phyloP scores from a whole-genome alignment of 495 filamentous ascomycete species.

The Bathelium albidoporum region DNA sequence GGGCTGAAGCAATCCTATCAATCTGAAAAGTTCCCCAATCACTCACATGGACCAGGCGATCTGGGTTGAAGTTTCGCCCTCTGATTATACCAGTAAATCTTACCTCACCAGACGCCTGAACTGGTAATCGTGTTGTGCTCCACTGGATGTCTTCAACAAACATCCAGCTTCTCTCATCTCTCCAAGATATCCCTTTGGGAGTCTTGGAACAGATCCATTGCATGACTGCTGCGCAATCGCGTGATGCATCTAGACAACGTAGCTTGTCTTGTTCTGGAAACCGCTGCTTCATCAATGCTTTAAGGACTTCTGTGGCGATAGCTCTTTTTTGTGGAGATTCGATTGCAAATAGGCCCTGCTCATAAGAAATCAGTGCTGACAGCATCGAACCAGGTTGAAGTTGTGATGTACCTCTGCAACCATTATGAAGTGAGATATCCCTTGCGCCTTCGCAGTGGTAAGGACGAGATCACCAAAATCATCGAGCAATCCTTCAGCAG shows the following conservation, averaged over 20 bases:
- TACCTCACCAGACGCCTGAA: constrained; percentile 41
- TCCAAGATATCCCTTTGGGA: constrained; percentile 86
- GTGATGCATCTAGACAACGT: constrained; percentile 69
- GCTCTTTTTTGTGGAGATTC: constrained; percentile 66
- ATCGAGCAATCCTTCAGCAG: constrained; percentile 72
- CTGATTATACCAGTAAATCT: constrained; percentile 79
- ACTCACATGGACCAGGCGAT: constrained; percentile 80
- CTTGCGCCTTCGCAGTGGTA: neutral
- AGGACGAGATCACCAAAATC: constrained; percentile 52
- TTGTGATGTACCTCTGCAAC: constrained; percentile 7
- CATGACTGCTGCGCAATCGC: constrained; percentile 82
- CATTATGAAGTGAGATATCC: constrained; percentile 8
- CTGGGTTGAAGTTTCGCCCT: constrained; percentile 76
- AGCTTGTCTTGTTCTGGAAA: constrained; percentile 83
- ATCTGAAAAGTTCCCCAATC: constrained; percentile 96
- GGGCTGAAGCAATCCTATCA: constrained; percentile 68
- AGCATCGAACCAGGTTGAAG: neutral
- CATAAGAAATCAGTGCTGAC: neutral
- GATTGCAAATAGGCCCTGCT: constrained; percentile 52
- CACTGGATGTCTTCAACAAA: constrained; percentile 72
- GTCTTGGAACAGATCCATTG: constrained; percentile 79
- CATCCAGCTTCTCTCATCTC: constrained; percentile 92
- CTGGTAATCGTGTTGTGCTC: constrained; percentile 29
- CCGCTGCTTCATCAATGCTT: constrained; percentile 86
- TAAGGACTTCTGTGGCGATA: constrained; percentile 67